Evolutionary conservation across 164 flowering plant genomes (phyloP).

Genomic region (Vitis vinifera): DNA sequence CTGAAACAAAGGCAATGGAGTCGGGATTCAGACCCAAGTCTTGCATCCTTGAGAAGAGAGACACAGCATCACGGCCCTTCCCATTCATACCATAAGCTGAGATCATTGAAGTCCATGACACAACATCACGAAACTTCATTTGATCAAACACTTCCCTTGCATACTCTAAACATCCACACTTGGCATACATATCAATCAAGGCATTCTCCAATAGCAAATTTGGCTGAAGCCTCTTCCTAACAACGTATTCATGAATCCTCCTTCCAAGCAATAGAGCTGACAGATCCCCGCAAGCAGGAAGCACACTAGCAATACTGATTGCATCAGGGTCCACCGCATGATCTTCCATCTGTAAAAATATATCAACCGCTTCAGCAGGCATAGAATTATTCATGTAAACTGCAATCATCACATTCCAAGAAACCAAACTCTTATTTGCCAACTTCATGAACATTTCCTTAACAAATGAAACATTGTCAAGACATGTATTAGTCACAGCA

Average conservation of each 20-base stretch:
- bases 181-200: constrained; percentile 45
- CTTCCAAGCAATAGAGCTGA: constrained; percentile 32
- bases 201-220: constrained; percentile 39
- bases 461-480: constrained; percentile 25
- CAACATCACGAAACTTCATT: constrained; percentile 32
- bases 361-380: constrained; percentile 35
- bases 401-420: constrained; percentile 45
- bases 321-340: constrained; percentile 31
- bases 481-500: constrained; percentile 25
- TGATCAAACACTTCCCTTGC: constrained; percentile 36
- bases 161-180: constrained; percentile 33
- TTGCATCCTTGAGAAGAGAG: constrained; percentile 28
- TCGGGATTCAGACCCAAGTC: constrained; percentile 34
- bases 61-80: constrained; percentile 31
- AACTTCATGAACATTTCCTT: constrained; percentile 25
- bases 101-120: constrained; percentile 41
- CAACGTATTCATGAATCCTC: constrained; percentile 27
- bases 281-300: constrained; percentile 44
- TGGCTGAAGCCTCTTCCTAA: constrained; percentile 30
- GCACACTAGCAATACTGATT: constrained; percentile 31
- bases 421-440: constrained; percentile 27
- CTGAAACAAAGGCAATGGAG: constrained; percentile 37
- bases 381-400: constrained; percentile 34
- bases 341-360: constrained; percentile 28
- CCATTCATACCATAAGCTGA: constrained; percentile 35